Evolutionary conservation across 2,329 filamentous ascomycete species (phyloP), one percentile per base, ranked within the genome.

Genomic region (Talaromyces sp.): DNA sequence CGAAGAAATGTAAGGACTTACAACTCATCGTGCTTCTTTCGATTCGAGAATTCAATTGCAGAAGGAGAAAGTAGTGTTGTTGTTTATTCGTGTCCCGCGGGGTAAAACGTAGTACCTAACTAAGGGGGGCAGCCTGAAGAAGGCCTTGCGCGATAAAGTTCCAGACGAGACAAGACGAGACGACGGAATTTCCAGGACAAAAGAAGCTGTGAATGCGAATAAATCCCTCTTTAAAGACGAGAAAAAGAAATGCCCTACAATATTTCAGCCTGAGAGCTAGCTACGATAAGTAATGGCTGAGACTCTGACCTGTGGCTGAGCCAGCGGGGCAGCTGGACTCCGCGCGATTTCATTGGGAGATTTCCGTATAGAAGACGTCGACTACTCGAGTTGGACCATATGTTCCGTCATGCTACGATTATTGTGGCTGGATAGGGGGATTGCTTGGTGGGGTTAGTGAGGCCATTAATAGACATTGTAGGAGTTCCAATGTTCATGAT

Each of bases 261-360:
- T 28, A 28, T 48, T 33, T 52, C 45, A 57, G 45, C 43, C 33
- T 6, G n/a, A 43, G 28, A 35, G 31, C 35, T 36, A 52, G 35
- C 22, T 17, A 3, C 48, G n/a, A 52, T n/a, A n/a, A n/a, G n/a
- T n/a, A n/a, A n/a, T n/a, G 48, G 33, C 48, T 37, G 48, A 25
- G 43, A 48, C 28, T 35, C 45, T 48, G 28, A 59, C 17, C 35
- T 55, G 57, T 59, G 57, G 57, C 57, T 59, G 57, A 56, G 57
- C 45, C 57, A 52, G 54, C 46, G 57, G 57, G 57, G 57, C 57
- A 33, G 56, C 56, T 17, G 41, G 15, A 19, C 28, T 48, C 43
- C 19, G 45, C 28, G 45, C 45, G 31, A 13, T 35, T 11, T 48
- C n/a, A 48, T 48, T 48, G 45, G 45, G 25, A 28, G 25, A 11